Conservation (phyloP, 2,329 filamentous ascomycete species). For the Tolypocladium tropicale region DNA sequence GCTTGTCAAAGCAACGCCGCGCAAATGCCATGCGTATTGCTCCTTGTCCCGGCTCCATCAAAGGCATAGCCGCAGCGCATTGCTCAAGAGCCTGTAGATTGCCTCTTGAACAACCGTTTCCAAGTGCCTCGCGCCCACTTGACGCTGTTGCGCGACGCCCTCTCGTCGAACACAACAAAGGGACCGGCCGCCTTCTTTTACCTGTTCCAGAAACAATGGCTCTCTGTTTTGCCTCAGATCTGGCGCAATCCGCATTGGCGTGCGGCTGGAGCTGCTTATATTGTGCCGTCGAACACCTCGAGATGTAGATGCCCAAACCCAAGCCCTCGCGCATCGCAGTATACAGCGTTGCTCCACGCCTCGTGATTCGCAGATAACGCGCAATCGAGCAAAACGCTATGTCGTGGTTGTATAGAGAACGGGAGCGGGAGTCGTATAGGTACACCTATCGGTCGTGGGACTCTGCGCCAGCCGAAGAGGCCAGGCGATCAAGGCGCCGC, state of each 20-base stretch:
- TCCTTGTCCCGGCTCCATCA: too few relatives aligned
- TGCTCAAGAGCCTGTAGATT: not conserved
- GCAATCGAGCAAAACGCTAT: not conserved
- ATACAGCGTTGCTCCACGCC: not conserved
- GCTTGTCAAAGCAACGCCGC: too few relatives aligned
- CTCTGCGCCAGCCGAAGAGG: not conserved
- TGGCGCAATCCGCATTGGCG: too few relatives aligned
- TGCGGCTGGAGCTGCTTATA: not conserved
- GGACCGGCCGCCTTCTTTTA: not conserved
- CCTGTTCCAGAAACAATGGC: not conserved
- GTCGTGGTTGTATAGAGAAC: not conserved
- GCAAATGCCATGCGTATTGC: too few relatives aligned
- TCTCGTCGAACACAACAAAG: not conserved
- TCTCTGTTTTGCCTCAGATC: not conserved
- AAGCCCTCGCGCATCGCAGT: not conserved
- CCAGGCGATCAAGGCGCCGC: not conserved
- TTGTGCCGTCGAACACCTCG: not conserved
- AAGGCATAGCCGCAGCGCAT: not conserved
- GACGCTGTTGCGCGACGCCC: not conserved
- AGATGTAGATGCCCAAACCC: not conserved
- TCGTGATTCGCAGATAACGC: not conserved
- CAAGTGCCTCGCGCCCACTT: not conserved
- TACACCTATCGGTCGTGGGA: not conserved
- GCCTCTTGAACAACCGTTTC: not conserved
- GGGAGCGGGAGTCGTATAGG: not conserved